These are phyloP conservation scores for Bipolaris oryzae DNA, from an alignment of 2,329 filamentous ascomycete species.

Conservation along the genomic window DNA sequence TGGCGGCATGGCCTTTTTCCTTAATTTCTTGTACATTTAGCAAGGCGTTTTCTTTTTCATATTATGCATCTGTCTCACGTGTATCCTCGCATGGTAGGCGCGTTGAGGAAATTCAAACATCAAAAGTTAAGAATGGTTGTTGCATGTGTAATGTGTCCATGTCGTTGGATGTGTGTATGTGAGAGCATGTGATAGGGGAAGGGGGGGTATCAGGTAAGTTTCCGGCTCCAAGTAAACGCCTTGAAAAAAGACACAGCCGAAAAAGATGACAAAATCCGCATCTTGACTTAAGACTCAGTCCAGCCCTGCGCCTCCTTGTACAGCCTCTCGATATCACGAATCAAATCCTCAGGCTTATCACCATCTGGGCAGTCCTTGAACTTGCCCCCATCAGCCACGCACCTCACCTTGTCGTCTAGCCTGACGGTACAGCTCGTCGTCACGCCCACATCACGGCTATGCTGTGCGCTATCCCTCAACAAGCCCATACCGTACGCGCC, in stretches of 20 bases:
- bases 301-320: constrained; percentile 52
- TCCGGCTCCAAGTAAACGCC: background rate
- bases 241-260: background rate
- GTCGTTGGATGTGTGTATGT: background rate
- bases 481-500: constrained; percentile 72
- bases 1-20: constrained; percentile 4
- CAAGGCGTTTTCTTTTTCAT: constrained; percentile 22
- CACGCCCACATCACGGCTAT: constrained; percentile 59
- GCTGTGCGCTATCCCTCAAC: constrained; percentile 70
- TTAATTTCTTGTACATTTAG: constrained; percentile 14
- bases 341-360: constrained; percentile 70
- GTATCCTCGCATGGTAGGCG: constrained; percentile 29
- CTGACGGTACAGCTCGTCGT: constrained; percentile 60
- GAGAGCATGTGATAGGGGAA: background rate
- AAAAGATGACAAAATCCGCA: background rate
- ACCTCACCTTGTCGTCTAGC: constrained; percentile 79
- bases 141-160: constrained; percentile 1
- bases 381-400: constrained; percentile 76
- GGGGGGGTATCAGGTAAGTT: constrained; percentile 10
- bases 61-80: constrained; percentile 15
- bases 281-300: constrained; percentile 24
- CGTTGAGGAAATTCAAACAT: constrained; percentile 10
- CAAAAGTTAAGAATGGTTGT: background rate
- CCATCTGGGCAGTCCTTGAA: constrained; percentile 82
- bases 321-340: constrained; percentile 76